Evolutionary conservation across 1,139 yeast species (phyloP).

Genomic region (Taiozyma sp.): DNA sequence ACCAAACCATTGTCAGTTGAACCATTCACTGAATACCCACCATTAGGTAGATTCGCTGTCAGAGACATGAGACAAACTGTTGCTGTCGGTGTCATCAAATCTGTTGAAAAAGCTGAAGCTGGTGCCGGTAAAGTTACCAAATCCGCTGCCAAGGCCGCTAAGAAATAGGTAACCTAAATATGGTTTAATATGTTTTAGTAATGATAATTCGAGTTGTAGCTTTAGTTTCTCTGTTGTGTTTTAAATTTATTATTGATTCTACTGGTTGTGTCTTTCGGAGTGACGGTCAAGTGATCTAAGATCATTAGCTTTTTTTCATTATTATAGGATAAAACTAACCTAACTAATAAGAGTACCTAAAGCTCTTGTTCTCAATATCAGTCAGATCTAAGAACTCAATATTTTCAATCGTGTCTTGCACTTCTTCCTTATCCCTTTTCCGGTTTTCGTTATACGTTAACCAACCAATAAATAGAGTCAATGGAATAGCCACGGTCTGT

Average conservation of each 20-base stretch:
- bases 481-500: conserved; percentile 25
- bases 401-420: conserved; percentile 26
- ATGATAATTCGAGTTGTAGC: neutral
- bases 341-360: conserved; percentile 30
- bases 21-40: conserved; percentile 96
- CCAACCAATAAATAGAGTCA: conserved; percentile 24
- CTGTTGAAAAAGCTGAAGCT: conserved; percentile 95
- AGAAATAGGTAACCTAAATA: conserved; percentile 59
- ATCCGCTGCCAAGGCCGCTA: conserved; percentile 98
- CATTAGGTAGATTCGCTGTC: conserved; percentile 98
- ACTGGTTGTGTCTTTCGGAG: too few species aligned
- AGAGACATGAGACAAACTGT: conserved; percentile 99
- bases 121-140: conserved; percentile 98
- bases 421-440: conserved; percentile 24
- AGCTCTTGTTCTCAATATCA: conserved; percentile 42
- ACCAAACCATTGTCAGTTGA: conserved; percentile 97
- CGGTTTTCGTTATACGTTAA: conserved; percentile 29
- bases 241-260: too few species aligned
- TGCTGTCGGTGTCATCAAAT: conserved; percentile 99
- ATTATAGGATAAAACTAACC: neutral
- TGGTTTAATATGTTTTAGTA: neutral
- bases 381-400: conserved; percentile 46
- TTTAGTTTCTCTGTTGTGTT: neutral
- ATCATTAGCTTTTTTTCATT: too few species aligned
- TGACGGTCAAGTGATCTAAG: too few species aligned